phyloP scores from a whole-genome alignment of 306 rosid species.

The Vigna trinervia region DNA sequence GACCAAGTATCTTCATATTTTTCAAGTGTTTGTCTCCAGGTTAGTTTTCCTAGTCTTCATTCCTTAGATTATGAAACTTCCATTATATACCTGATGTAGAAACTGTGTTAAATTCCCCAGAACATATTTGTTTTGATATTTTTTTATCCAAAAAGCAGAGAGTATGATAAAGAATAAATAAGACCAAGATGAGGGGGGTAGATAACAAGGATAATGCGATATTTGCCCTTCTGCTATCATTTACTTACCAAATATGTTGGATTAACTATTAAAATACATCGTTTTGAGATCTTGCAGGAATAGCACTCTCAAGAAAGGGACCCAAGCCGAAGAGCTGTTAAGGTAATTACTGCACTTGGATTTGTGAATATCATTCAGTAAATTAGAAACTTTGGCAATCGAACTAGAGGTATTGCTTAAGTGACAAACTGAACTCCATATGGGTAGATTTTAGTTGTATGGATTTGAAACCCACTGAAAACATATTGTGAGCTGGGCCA shows the following conservation, averaged over 20 bases:
- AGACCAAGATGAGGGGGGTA: neutral
- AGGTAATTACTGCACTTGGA: conserved; percentile 58
- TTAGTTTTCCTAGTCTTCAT: conserved; percentile 45
- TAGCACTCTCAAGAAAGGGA: conserved; percentile 50
- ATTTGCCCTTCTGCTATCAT: neutral
- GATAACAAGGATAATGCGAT: neutral
- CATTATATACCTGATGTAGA: conserved; percentile 17
- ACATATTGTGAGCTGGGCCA: neutral
- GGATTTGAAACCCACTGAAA: conserved; percentile 8
- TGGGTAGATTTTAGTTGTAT: neutral
- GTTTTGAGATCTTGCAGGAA: conserved; percentile 61
- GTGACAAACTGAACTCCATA: conserved; percentile 2
- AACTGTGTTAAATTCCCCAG: conserved; percentile 24
- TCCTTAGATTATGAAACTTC: conserved; percentile 30
- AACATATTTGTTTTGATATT: conserved; percentile 1
- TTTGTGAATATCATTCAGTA: conserved; percentile 23
- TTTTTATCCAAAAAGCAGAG: neutral
- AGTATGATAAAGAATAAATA: neutral
- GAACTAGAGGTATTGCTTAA: neutral
- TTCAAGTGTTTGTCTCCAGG: conserved; percentile 76
- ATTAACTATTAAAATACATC: conserved; percentile 22
- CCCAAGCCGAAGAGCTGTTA: conserved; percentile 75
- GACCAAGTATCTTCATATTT: conserved; percentile 77
- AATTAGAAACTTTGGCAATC: conserved; percentile 23
- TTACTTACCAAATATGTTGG: conserved; percentile 7